A percentile compares a stretch with the other conserved stretches of the same genome.
phyloP scores from a whole-genome alignment of 768 basidiomycete genomes.

The Fibroporia radiculosa region DNA sequence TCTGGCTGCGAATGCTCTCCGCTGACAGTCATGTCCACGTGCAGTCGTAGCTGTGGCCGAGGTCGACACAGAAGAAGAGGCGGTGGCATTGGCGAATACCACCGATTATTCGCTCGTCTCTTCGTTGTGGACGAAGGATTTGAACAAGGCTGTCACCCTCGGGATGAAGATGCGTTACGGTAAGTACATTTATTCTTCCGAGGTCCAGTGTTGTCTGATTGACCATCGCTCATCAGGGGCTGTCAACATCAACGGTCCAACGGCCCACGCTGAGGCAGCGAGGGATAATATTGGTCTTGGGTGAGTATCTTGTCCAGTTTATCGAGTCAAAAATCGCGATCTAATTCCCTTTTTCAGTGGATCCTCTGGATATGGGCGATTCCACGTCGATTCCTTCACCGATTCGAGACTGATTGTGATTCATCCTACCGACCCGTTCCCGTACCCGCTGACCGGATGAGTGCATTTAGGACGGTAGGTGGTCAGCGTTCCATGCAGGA shows the following conservation, averaged over 20 bases:
- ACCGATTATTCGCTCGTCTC: constrained; percentile 45
- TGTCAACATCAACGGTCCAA: constrained; percentile 48
- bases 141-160: constrained; percentile 35
- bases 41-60: constrained; percentile 37
- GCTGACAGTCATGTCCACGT: not conserved
- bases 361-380: constrained; percentile 18
- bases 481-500: too few species aligned
- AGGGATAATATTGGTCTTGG: constrained; percentile 38
- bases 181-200: constrained; percentile 24
- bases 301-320: constrained; percentile 25
- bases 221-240: constrained; percentile 30
- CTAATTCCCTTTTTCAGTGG: constrained; percentile 10
- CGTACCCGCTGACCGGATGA: constrained; percentile 2
- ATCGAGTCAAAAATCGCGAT: not conserved
- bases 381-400: constrained; percentile 18
- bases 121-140: constrained; percentile 44
- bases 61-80: constrained; percentile 46
- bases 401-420: constrained; percentile 15
- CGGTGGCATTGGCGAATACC: constrained; percentile 46
- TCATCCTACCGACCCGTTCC: constrained; percentile 8
- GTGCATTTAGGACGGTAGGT: too few species aligned
- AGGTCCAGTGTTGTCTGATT: not conserved
- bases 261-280: constrained; percentile 36
- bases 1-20: not conserved
- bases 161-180: constrained; percentile 28